Base-by-base conservation (phyloP, 768 basidiomycete genomes). In the Mycena alexandri region DNA sequence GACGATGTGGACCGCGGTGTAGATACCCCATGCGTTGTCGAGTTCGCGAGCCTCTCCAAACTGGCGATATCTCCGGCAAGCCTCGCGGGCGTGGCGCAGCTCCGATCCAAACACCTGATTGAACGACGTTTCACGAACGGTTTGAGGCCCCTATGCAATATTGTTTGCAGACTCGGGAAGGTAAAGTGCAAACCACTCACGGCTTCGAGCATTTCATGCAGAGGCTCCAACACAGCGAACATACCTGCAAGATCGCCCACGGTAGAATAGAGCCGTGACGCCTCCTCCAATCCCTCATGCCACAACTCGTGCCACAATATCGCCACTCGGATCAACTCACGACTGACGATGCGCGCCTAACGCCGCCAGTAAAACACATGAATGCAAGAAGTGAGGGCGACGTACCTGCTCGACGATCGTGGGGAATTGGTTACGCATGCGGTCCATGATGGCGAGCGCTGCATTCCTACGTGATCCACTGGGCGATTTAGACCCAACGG, bases 21-120 rank as follows among this genome's bases (percentile, higher is more conserved):
- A 99, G 36, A 98, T 96, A 73, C 99, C 98, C 98, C 98, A 99
- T n/a, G 98, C 98, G 75, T 93, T 94, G 75, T 99, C 98, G 52
- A 99, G 81, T 75, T 98, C 95, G 53, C 89, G 89, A 61, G 89
- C 87, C 74, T 99, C 96, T 17, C 93, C 93, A 75, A 92, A 93
- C 38, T 88, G 85, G 46, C 91, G 90, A 82, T 93, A 99, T 48
- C 94, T 87, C 59, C 91, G 86, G 71, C 94, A 95, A 43, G 95
- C 95, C 75, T 96, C 95, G 44, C 95, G 88, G 12, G 98, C 98
- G 74, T 97, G 95, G 34, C 89, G 89, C 29, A 99, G 84, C 74
- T 99, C 97, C 63, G 95, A 87, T 2, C 96, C 95, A 71, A 97
- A 99, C 6, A 92, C 92, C 79, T 99, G 97, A 9, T 89, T 87